phyloP scores from a whole-genome alignment of 1,139 yeast species.

The Entelexis sorbosivorans region DNA sequence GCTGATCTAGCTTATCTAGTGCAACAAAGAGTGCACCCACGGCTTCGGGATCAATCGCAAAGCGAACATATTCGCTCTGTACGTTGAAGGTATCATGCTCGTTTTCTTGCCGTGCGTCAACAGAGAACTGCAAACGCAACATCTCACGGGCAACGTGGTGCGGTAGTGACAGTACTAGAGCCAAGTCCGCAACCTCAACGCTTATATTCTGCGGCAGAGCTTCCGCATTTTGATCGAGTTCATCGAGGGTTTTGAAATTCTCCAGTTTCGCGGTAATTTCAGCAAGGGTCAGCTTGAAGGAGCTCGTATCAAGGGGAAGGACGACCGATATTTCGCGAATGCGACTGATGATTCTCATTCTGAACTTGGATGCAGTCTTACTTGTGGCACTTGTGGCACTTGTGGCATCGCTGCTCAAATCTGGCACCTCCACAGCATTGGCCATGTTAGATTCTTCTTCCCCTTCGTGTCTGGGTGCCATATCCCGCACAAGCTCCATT shows the following conservation, averaged over 20 bases:
- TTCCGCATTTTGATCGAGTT: background rate
- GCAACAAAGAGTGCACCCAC: conserved; percentile 21
- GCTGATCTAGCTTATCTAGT: conserved; percentile 12
- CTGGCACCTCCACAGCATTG: too few species aligned
- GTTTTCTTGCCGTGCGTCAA: conserved; percentile 9
- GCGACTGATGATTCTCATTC: conserved; percentile 5
- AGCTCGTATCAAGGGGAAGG: conserved; percentile 20
- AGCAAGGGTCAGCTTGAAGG: conserved; percentile 16
- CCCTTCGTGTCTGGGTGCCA: background rate
- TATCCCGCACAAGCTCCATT: background rate
- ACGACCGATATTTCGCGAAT: conserved; percentile 8
- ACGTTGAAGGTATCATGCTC: conserved; percentile 21
- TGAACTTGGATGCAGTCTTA: background rate
- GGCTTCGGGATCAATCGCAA: conserved; percentile 24
- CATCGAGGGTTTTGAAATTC: conserved; percentile 10
- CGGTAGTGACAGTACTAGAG: conserved; percentile 3
- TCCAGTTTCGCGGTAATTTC: conserved; percentile 9
- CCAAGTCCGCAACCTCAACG: conserved; percentile 9
- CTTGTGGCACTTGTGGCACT: too few species aligned
- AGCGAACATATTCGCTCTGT: conserved; percentile 23
- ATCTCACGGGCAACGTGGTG: conserved; percentile 13
- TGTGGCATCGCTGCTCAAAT: too few species aligned
- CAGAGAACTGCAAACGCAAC: conserved; percentile 17
- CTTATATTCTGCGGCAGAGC: background rate
- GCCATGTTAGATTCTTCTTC: background rate